Conservation (phyloP, 352 stramenopile genomes). For the Sclerospora graminicola region DNA sequence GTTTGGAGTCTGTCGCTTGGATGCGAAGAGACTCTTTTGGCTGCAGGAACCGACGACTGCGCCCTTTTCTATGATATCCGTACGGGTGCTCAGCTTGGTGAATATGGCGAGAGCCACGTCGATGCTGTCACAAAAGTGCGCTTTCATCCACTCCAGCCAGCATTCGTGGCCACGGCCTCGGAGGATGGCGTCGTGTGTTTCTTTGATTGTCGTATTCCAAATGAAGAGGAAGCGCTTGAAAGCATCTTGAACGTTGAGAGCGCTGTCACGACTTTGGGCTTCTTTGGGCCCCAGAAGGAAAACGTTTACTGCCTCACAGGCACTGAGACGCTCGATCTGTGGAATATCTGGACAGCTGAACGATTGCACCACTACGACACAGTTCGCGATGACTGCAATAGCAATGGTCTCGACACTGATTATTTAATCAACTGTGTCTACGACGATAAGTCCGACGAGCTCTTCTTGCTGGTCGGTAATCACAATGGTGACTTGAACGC, state of each 20-base stretch:
- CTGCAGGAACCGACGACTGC: conserved; percentile 60
- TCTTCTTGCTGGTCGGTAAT: conserved; percentile 73
- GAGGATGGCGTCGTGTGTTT: conserved; percentile 88
- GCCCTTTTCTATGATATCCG: conserved; percentile 78
- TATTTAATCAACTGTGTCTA: conserved; percentile 86
- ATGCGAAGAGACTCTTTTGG: conserved; percentile 64
- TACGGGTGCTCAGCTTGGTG: conserved; percentile 51
- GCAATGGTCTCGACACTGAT: conserved; percentile 50
- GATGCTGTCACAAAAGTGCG: conserved; percentile 83
- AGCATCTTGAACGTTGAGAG: conserved; percentile 88
- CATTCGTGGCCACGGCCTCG: conserved; percentile 82
- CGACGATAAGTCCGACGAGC: conserved; percentile 49
- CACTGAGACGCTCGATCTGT: conserved; percentile 84
- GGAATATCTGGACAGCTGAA: conserved; percentile 80
- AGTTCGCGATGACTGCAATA: conserved; percentile 68
- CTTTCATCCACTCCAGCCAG: conserved; percentile 69
- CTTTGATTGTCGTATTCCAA: conserved; percentile 74
- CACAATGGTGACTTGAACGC: conserved; percentile 71
- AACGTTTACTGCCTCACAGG: conserved; percentile 83
- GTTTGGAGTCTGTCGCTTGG: conserved; percentile 78
- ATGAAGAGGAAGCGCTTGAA: conserved; percentile 84
- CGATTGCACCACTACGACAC: conserved; percentile 71
- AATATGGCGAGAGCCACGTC: conserved; percentile 84
- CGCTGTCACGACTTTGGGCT: conserved; percentile 75
- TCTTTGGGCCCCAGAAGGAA: conserved; percentile 76